These are phyloP conservation scores for Alternaria postmessia DNA, from an alignment of 2,329 filamentous ascomycete genomes.

Conservation along the genomic window DNA sequence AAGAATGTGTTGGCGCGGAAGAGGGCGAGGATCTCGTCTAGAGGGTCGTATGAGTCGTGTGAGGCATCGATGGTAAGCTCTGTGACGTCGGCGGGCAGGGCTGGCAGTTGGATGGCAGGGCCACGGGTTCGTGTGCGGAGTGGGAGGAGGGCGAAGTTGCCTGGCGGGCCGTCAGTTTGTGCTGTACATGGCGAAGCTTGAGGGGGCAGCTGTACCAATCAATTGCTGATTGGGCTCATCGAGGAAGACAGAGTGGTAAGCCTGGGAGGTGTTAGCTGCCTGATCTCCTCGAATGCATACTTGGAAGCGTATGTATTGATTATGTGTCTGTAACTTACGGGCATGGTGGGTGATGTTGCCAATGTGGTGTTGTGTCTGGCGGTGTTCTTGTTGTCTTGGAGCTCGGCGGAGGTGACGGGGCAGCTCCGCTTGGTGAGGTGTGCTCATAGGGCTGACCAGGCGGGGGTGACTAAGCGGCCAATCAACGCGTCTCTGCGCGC, in stretches of 20 bases:
- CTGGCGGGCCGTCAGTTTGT: constrained; percentile 49
- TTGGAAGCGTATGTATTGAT: neutral
- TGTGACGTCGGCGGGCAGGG: constrained; percentile 63
- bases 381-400: constrained; percentile 29
- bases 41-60: constrained; percentile 91
- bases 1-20: constrained; percentile 99
- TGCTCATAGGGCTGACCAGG: constrained; percentile 46
- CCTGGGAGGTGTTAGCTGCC: constrained; percentile 61
- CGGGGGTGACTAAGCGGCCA: constrained; percentile 43
- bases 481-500: constrained; percentile 46
- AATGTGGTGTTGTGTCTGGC: constrained; percentile 24
- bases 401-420: constrained; percentile 40
- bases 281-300: neutral
- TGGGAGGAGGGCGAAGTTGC: constrained; percentile 94
- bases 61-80: constrained; percentile 74
- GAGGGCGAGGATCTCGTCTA: constrained; percentile 90
- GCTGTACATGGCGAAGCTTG: neutral
- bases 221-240: constrained; percentile 75
- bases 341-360: constrained; percentile 53
- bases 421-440: constrained; percentile 39
- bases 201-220: constrained; percentile 59
- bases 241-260: constrained; percentile 97
- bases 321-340: constrained; percentile 48
- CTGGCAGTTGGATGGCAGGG: constrained; percentile 85
- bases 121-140: constrained; percentile 94